Conservation (phyloP, 78 protist species). For the Cyanophora paradoxa region DNA sequence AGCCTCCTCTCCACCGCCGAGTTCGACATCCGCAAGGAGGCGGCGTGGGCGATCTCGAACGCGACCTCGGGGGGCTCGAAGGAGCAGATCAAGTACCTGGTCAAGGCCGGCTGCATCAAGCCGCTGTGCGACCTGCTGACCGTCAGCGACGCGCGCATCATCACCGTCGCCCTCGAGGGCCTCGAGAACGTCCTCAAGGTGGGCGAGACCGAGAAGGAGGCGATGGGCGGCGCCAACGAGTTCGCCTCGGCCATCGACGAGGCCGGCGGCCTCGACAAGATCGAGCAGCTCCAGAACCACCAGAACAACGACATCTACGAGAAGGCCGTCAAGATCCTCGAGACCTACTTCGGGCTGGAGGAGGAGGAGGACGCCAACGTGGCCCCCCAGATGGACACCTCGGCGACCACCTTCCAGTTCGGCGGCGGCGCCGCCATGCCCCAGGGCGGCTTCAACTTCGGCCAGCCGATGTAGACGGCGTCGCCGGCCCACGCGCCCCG, state of each 20-base stretch:
- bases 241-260: conserved; percentile 53
- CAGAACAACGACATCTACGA: conserved; percentile 63
- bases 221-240: conserved; percentile 16
- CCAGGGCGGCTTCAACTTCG: not conserved
- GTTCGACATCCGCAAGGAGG: conserved; percentile 86
- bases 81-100: conserved; percentile 68
- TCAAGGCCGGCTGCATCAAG: conserved; percentile 26
- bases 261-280: conserved; percentile 68
- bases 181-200: conserved; percentile 71
- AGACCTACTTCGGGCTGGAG: conserved; percentile 60
- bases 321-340: conserved; percentile 60
- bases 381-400: not conserved
- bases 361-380: conserved; percentile 18
- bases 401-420: not conserved
- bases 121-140: conserved; percentile 81
- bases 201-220: conserved; percentile 32
- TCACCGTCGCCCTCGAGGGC: conserved; percentile 85
- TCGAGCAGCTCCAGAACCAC: conserved; percentile 83
- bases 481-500: too few species aligned
- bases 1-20: conserved; percentile 47
- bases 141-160: conserved; percentile 61
- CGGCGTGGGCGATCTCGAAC: conserved; percentile 95
- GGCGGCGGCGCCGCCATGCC: not conserved
- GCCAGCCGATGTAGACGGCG: not conserved
- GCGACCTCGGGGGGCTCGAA: conserved; percentile 80